Evolutionary conservation across 768 basidiomycete genomes (phyloP).

Genomic region (Termitomyces sp.): DNA sequence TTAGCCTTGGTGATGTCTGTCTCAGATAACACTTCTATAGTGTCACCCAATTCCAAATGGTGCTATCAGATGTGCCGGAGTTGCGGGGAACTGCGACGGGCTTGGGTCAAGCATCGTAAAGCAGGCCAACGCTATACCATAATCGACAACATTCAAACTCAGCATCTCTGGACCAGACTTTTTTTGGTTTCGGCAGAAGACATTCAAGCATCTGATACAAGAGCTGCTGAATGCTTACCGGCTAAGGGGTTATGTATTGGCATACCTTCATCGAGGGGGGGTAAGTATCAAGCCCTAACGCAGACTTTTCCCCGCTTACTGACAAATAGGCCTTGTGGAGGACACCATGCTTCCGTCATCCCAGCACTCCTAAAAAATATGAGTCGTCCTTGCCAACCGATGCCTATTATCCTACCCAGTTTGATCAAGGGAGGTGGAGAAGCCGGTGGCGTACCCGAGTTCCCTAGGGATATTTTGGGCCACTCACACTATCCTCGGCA

Average conservation of each 20-base stretch:
- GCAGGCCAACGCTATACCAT: conserved; percentile 71
- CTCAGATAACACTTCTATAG: conserved; percentile 84
- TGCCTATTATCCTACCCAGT: conserved; percentile 33
- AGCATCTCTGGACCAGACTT: conserved; percentile 81
- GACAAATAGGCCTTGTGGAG: conserved; percentile 58
- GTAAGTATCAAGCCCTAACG: conserved; percentile 38
- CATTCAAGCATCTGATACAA: conserved; percentile 85
- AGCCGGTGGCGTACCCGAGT: conserved; percentile 19
- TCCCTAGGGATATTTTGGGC: conserved; percentile 23
- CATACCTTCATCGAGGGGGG: conserved; percentile 83
- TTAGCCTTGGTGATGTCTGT: conserved; percentile 68
- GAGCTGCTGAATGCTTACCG: conserved; percentile 69
- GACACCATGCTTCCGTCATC: conserved; percentile 76
- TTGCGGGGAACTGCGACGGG: conserved; percentile 81
- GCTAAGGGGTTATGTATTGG: conserved; percentile 76
- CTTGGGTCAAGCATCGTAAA: conserved; percentile 84
- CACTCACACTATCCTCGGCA: conserved; percentile 45
- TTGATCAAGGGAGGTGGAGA: conserved; percentile 26
- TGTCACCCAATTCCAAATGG: conserved; percentile 77
- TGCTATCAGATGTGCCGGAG: conserved; percentile 65
- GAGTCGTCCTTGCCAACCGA: conserved; percentile 44
- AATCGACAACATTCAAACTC: conserved; percentile 82
- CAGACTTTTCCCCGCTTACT: conserved; percentile 3
- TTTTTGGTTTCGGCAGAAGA: conserved; percentile 81
- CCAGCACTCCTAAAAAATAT: conserved; percentile 73